Conservation (phyloP, 106 monocot genomes). For the Chionographis japonica region DNA sequence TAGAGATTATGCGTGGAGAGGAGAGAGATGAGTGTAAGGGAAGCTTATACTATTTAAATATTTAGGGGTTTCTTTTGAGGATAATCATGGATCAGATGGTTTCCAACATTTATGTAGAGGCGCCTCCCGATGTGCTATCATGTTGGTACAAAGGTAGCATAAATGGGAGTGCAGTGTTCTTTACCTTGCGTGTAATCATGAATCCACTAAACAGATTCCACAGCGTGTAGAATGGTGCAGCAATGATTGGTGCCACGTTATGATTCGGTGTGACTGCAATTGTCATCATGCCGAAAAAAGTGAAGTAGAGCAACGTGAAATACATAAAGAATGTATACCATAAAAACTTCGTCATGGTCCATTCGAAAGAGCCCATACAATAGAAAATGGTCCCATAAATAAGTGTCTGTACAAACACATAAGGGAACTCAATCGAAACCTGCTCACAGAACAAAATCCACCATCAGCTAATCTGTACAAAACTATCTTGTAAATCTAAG, state of each 20-base stretch:
- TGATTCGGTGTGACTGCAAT: conserved; percentile 93
- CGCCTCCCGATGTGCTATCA: not conserved
- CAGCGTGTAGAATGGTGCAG: conserved; percentile 93
- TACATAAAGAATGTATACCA: conserved; percentile 98
- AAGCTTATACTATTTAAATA: too few species aligned
- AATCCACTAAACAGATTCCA: conserved; percentile 99
- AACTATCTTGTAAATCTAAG: not conserved
- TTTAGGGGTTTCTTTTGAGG: too few species aligned
- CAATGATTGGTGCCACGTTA: conserved; percentile 86
- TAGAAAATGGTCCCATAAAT: conserved; percentile 94
- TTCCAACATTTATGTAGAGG: too few species aligned
- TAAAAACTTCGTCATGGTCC: conserved; percentile 67
- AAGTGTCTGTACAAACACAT: conserved; percentile 86
- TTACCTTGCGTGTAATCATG: conserved; percentile 81
- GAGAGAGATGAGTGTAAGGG: too few species aligned
- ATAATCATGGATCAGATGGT: too few species aligned
- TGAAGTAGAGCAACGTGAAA: conserved; percentile 94
- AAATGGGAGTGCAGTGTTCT: not conserved
- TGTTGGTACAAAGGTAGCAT: not conserved
- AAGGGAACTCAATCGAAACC: conserved; percentile 97
- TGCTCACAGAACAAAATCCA: conserved; percentile 30
- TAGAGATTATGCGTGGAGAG: too few species aligned
- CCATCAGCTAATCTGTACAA: conserved; percentile 10
- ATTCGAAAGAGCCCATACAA: conserved; percentile 84
- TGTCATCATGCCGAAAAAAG: conserved; percentile 99